Evolutionary conservation across 257 asterid genomes (phyloP), one percentile per base, ranked within the genome.

Genomic region (Verbena officinalis): DNA sequence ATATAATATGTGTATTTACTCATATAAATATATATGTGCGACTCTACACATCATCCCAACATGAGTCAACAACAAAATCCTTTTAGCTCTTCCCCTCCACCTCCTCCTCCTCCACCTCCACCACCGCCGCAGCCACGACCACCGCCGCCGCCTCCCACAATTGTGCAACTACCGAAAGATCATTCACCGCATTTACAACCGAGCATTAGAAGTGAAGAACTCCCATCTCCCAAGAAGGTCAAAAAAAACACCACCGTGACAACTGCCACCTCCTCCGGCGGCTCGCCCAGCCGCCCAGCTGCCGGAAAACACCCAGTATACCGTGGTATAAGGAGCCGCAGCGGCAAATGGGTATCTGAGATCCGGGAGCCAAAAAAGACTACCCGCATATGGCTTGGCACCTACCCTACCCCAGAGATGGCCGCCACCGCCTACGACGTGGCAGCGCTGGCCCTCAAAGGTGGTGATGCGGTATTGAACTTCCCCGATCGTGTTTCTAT

Each of bases 311-410:
- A 84, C 57, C 57, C 82, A 0, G 22, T 31, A 5, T 84, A 72
- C 64, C 81, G 84, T 0, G 88, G 91, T 14, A 82, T 84, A 68
- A 62, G 88, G 45, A 77, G 78, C 57, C 76, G 91, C 7, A 77
- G 88, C 24, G 84, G 91, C 6, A 76, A 76, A 52, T 76, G 81
- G 81, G 81, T 72, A 0, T 71, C 81, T 1, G 81, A 76, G 51
- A 76, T 76, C 20, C 81, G 81, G 3, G 81, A 76, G 44, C 81
- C 81, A 0, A 67, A 62, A 17, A 76, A 76, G 75, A 76, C 72
- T 0, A 62, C 69, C 14, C 81, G 81, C 3, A 71, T 76, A 40
- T 76, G 81, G 81, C 68, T 76, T 0, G 81, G 81, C 31, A 76
- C 81, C 9, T 76, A 76, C 63, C 69, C 72, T 2, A 21, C 72